Conservation (phyloP, 2,329 filamentous ascomycete genomes). For the Neophaeococcomyces mojaviensis region DNA sequence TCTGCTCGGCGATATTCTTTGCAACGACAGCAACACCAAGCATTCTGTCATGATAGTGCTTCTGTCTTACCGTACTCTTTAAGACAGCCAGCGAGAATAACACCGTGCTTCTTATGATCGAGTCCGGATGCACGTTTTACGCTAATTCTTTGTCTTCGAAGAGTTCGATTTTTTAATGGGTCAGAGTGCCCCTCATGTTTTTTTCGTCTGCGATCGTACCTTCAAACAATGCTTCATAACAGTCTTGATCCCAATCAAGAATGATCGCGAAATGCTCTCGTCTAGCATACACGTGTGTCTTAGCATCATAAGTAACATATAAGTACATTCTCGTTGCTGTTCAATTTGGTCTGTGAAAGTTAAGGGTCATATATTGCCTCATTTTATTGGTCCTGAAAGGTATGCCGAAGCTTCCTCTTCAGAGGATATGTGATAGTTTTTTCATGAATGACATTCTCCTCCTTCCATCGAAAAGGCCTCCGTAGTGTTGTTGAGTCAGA, state of each 20-base stretch:
- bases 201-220: slow-evolving; percentile 36
- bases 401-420: no score
- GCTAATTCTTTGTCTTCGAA: slow-evolving; percentile 55
- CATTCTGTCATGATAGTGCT: slow-evolving; percentile 87
- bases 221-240: slow-evolving; percentile 63
- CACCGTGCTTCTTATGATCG: slow-evolving; percentile 63
- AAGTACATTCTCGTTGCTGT: no score
- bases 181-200: slow-evolving; percentile 52
- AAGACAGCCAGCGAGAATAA: slow-evolving; percentile 82
- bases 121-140: slow-evolving; percentile 56
- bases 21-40: slow-evolving; percentile 94
- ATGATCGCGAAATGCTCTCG: no score
- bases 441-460: no score
- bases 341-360: no score
- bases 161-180: slow-evolving; percentile 41
- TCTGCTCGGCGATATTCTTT: slow-evolving; percentile 87
- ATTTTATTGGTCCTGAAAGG: no score
- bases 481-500: no score
- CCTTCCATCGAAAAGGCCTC: no score
- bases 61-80: slow-evolving; percentile 93
- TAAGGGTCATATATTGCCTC: no score
- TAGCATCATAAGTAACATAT: no score
- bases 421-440: no score
- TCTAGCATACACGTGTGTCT: no score
- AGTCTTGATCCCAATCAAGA: slow-evolving; percentile 72